Evolutionary conservation across 768 basidiomycete species (phyloP).

Genomic region (Mycena floridula): DNA sequence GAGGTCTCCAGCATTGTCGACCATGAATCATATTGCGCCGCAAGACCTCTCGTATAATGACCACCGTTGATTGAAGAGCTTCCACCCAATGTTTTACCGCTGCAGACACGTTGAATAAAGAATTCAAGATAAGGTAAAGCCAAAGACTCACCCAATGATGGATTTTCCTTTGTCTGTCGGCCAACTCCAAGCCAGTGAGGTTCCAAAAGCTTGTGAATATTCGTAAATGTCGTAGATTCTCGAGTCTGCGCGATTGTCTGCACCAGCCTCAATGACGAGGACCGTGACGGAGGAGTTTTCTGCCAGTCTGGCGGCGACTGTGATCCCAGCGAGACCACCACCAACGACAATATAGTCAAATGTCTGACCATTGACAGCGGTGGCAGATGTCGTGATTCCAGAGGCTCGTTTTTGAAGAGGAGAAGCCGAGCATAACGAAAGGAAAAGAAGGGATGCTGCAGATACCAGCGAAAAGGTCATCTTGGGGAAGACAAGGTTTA

Average conservation of each 20-base stretch:
- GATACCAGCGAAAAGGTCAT: too few species aligned
- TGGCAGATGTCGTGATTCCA: background rate
- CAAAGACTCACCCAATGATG: constrained; percentile 31
- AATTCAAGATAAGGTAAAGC: constrained; percentile 10
- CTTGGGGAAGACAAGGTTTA: too few species aligned
- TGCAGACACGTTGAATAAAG: too few species aligned
- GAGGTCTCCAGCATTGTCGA: constrained; percentile 21
- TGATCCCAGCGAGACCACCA: constrained; percentile 21
- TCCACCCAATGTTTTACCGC: constrained; percentile 23
- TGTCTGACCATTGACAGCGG: constrained; percentile 12
- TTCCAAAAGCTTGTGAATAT: constrained; percentile 34
- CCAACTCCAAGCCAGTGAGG: constrained; percentile 41
- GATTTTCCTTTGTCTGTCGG: constrained; percentile 32
- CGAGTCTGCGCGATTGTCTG: constrained; percentile 36
- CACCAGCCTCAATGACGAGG: constrained; percentile 47
- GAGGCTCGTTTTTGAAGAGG: background rate
- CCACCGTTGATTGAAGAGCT: constrained; percentile 21
- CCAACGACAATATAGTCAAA: constrained; percentile 43
- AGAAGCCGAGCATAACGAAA: background rate
- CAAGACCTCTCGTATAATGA: constrained; percentile 17
- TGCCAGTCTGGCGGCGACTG: constrained; percentile 40
- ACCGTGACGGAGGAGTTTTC: constrained; percentile 17
- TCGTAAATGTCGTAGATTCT: constrained; percentile 40
- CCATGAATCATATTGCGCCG: constrained; percentile 23
- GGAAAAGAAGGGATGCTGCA: background rate